Evolutionary conservation across 2,329 filamentous ascomycete genomes (phyloP).

Genomic region (Thielaviopsis euricoi): DNA sequence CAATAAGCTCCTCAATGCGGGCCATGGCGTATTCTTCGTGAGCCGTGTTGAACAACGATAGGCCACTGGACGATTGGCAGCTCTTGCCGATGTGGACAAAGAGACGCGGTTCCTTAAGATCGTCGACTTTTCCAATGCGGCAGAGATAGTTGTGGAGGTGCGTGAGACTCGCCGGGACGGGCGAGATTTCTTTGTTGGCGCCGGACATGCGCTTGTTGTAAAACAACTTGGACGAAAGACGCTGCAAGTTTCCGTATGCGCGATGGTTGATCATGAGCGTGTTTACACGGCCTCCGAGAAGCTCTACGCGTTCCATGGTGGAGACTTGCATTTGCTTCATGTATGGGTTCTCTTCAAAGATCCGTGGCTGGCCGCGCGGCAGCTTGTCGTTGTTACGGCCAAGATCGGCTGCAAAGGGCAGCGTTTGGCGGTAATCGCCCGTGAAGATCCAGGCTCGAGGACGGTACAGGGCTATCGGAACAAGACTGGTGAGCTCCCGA

Average conservation of each 20-base stretch:
- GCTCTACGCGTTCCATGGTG: constrained; percentile 24
- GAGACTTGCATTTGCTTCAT: constrained; percentile 20
- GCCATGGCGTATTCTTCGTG: constrained; percentile 24
- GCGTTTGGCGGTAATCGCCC: constrained; percentile 28
- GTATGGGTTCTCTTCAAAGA: constrained; percentile 18
- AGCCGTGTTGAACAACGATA: constrained; percentile 25
- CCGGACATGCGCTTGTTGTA: constrained; percentile 22
- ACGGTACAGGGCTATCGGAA: constrained; percentile 26
- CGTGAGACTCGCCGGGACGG: constrained; percentile 17
- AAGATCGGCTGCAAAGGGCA: constrained; percentile 23
- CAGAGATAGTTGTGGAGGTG: constrained; percentile 19
- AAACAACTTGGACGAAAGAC: constrained; percentile 25
- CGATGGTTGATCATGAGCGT: constrained; percentile 23
- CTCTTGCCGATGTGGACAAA: constrained; percentile 19
- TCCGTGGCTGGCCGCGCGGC: not conserved
- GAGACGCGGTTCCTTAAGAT: constrained; percentile 21
- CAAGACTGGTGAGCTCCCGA: constrained; percentile 28
- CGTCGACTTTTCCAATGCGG: constrained; percentile 13
- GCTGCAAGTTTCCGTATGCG: constrained; percentile 23
- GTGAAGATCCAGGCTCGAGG: constrained; percentile 29
- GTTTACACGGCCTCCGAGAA: constrained; percentile 18
- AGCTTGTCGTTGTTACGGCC: not conserved
- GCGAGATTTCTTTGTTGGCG: constrained; percentile 13
- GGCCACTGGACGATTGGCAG: constrained; percentile 16
- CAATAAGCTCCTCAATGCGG: constrained; percentile 19